Percentiles rank a stretch among this genome's conserved stretches.
phyloP scores from a whole-genome alignment of 2,329 filamentous ascomycete species.

The Fusarium sp. region DNA sequence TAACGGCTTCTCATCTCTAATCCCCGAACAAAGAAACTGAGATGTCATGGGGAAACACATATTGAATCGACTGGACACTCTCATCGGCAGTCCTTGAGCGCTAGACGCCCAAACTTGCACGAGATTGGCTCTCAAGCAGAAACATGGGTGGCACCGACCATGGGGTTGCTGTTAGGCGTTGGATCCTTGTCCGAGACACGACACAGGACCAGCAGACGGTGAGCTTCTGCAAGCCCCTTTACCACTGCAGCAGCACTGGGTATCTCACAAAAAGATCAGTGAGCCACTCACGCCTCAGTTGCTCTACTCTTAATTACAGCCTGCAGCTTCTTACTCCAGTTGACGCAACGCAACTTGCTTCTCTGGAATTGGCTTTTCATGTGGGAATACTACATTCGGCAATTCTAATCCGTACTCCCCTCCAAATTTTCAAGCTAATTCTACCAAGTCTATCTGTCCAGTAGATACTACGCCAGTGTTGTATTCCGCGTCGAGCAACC shows the following conservation, averaged over 20 bases:
- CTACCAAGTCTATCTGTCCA: slow-evolving; percentile 5
- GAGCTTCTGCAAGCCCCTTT: slow-evolving; percentile 49
- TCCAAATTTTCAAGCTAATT: background rate
- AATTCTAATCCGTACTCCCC: slow-evolving; percentile 15
- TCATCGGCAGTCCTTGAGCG: slow-evolving; percentile 43
- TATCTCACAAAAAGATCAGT: slow-evolving; percentile 28
- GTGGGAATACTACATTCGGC: slow-evolving; percentile 8
- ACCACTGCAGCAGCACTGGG: slow-evolving; percentile 41
- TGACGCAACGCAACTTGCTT: slow-evolving; percentile 16
- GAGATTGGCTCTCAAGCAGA: slow-evolving; percentile 22
- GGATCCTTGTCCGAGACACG: slow-evolving; percentile 42
- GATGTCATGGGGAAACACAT: slow-evolving; percentile 1
- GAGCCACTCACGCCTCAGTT: slow-evolving; percentile 34
- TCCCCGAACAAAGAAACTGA: slow-evolving; percentile 5
- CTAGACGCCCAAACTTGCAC: slow-evolving; percentile 29
- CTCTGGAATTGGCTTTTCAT: slow-evolving; percentile 6
- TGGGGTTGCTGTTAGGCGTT: slow-evolving; percentile 40
- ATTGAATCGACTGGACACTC: slow-evolving; percentile 7
- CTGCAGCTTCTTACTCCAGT: slow-evolving; percentile 33
- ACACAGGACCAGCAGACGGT: slow-evolving; percentile 23
- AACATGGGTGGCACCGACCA: slow-evolving; percentile 48
- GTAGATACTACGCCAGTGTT: background rate
- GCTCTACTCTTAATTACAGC: slow-evolving; percentile 37
- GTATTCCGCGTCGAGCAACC: slow-evolving; percentile 23
- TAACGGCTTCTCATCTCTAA: background rate